Conservation (phyloP, 306 rosid species). For the Hylodesmum podocarpum region DNA sequence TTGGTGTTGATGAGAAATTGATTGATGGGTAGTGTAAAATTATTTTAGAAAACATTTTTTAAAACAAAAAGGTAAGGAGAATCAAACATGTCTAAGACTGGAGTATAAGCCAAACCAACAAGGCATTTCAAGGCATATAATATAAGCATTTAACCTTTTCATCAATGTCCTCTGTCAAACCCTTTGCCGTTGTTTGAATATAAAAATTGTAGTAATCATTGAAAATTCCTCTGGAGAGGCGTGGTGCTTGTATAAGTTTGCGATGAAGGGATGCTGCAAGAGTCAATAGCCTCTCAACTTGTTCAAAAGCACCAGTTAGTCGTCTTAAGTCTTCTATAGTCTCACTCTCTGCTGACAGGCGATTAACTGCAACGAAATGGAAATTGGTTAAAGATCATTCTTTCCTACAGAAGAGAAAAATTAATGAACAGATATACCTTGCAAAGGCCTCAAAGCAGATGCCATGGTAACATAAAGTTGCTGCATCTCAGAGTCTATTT, state of each 20-base stretch:
- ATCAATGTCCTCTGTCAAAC: conserved; percentile 39
- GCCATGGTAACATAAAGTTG: conserved; percentile 80
- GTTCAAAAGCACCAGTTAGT: conserved; percentile 70
- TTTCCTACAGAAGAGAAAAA: conserved; percentile 1
- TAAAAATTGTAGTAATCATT: conserved; percentile 63
- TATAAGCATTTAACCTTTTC: conserved; percentile 52
- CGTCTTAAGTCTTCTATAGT: conserved; percentile 66
- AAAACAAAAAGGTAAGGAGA: no score
- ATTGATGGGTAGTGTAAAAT: no score
- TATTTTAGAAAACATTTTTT: no score
- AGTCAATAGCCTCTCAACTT: conserved; percentile 70
- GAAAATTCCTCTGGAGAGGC: conserved; percentile 76
- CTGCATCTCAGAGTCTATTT: conserved; percentile 70
- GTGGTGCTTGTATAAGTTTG: conserved; percentile 72
- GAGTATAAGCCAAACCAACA: neutral
- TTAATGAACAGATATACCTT: conserved; percentile 47
- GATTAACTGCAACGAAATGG: conserved; percentile 59
- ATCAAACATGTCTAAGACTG: no score
- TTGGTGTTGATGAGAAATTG: no score
- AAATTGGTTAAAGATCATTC: conserved; percentile 14
- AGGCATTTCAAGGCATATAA: neutral
- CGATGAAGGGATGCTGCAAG: conserved; percentile 90
- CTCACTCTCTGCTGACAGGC: conserved; percentile 67
- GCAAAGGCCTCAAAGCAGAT: conserved; percentile 67
- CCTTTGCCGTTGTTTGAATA: conserved; percentile 64